Percentiles rank a stretch among this genome's conserved stretches.
Evolutionary conservation across 352 stramenopile species (phyloP).

Genomic region (Globisporangium radiosum): DNA sequence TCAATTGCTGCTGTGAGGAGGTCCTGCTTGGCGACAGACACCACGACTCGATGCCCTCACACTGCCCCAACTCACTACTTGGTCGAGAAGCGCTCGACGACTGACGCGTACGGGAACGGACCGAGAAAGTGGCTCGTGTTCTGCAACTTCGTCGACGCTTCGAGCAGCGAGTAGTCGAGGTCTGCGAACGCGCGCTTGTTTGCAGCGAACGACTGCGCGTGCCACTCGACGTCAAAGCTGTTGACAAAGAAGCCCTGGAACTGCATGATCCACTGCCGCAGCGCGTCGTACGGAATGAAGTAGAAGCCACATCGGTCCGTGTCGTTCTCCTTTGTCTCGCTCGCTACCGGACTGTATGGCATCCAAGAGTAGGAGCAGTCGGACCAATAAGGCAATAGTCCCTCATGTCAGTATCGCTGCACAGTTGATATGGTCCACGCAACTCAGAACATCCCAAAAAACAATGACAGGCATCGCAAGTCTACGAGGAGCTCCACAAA

Average conservation of each 20-base stretch:
- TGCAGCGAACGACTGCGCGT: slow-evolving; percentile 54
- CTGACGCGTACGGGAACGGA: slow-evolving; percentile 61
- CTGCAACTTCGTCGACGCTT: slow-evolving; percentile 59
- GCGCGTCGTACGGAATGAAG: slow-evolving; percentile 75
- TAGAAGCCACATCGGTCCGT: slow-evolving; percentile 76
- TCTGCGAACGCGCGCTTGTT: slow-evolving; percentile 44
- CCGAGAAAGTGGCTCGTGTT: slow-evolving; percentile 70
- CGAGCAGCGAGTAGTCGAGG: slow-evolving; percentile 61
- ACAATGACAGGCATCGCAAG: no score
- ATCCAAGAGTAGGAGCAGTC: background rate
- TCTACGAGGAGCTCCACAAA: background rate
- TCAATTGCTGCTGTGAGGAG: no score
- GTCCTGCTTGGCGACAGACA: no score
- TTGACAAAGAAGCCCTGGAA: slow-evolving; percentile 82
- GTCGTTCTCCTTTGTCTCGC: slow-evolving; percentile 66
- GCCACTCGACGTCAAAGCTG: slow-evolving; percentile 73
- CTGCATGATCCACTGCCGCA: slow-evolving; percentile 70
- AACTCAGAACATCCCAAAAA: no score
- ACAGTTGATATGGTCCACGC: no score
- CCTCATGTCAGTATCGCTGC: no score
- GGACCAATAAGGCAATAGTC: no score
- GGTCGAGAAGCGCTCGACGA: slow-evolving; percentile 39
- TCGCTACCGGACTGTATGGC: slow-evolving; percentile 26
- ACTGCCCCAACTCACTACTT: background rate
- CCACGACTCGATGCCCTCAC: no score